Evolutionary conservation across 768 basidiomycete species (phyloP).

Genomic region (Cantharellus anzutake): DNA sequence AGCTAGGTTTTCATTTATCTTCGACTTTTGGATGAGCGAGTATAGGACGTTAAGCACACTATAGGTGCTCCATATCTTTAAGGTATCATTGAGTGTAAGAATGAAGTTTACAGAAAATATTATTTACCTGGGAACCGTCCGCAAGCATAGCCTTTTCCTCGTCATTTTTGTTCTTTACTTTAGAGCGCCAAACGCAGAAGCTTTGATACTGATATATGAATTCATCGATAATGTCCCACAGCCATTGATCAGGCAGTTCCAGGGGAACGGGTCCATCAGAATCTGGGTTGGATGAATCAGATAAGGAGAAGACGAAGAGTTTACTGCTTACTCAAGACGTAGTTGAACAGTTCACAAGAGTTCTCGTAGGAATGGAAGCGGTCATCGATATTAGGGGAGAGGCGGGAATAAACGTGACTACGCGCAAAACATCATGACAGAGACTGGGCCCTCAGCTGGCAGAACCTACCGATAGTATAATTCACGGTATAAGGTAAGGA

Average conservation of each 20-base stretch:
- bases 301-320: conserved; percentile 2
- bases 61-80: conserved; percentile 90
- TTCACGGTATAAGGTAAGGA: conserved; percentile 92
- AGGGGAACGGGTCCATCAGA: conserved; percentile 88
- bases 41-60: conserved; percentile 96
- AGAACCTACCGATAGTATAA: conserved; percentile 50
- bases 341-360: conserved; percentile 96
- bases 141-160: conserved; percentile 74
- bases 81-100: neutral
- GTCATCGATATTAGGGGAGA: conserved; percentile 91
- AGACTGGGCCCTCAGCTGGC: conserved; percentile 1
- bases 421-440: conserved; percentile 6
- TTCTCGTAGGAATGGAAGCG: conserved; percentile 96
- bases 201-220: conserved; percentile 98
- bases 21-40: conserved; percentile 93
- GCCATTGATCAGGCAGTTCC: conserved; percentile 90
- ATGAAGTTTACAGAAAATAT: neutral
- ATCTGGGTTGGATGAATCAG: conserved; percentile 28
- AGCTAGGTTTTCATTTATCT: conserved; percentile 79
- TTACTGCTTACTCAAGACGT: conserved; percentile 59
- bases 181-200: conserved; percentile 83
- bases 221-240: conserved; percentile 96
- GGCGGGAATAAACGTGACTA: conserved; percentile 79
- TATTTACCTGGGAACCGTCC: conserved; percentile 35
- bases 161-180: conserved; percentile 66